Conservation (phyloP, 306 rosid genomes). For the Corylus americana region DNA sequence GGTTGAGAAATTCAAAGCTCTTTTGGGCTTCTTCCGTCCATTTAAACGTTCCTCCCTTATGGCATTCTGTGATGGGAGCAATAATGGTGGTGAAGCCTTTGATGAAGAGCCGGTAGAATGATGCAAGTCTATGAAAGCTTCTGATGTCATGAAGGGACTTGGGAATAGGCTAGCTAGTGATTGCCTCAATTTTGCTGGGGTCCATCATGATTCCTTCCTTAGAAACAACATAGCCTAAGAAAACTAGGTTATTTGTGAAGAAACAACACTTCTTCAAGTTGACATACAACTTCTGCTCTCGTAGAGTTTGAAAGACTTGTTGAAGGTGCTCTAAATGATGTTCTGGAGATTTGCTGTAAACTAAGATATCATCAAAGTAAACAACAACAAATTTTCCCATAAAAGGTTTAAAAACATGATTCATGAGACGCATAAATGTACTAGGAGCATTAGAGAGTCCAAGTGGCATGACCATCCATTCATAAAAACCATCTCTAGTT, state of each 20-base stretch:
- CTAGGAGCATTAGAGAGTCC: too few relatives aligned
- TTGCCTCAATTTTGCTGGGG: too few relatives aligned
- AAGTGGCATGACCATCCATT: too few relatives aligned
- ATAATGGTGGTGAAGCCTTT: not conserved
- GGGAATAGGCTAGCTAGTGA: too few relatives aligned
- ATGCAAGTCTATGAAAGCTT: not conserved
- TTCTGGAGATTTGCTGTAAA: not conserved
- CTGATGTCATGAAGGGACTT: not conserved
- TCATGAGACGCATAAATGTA: too few relatives aligned
- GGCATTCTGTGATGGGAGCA: not conserved
- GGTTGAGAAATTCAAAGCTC: too few relatives aligned
- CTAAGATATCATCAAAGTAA: not conserved
- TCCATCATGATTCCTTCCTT: too few relatives aligned
- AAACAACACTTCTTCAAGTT: conserved; percentile 13
- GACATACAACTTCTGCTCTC: not conserved
- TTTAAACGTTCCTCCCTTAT: not conserved
- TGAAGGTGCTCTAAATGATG: not conserved
- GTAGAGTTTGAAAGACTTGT: not conserved
- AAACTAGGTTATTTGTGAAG: not conserved
- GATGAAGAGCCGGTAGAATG: not conserved
- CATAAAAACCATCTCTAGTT: too few relatives aligned
- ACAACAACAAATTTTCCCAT: too few relatives aligned
- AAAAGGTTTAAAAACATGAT: too few relatives aligned
- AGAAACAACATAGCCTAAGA: not conserved
- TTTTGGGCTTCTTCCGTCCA: not conserved